Evolutionary conservation across 257 asterid species (phyloP).

Genomic region (Scutellaria galericulata): DNA sequence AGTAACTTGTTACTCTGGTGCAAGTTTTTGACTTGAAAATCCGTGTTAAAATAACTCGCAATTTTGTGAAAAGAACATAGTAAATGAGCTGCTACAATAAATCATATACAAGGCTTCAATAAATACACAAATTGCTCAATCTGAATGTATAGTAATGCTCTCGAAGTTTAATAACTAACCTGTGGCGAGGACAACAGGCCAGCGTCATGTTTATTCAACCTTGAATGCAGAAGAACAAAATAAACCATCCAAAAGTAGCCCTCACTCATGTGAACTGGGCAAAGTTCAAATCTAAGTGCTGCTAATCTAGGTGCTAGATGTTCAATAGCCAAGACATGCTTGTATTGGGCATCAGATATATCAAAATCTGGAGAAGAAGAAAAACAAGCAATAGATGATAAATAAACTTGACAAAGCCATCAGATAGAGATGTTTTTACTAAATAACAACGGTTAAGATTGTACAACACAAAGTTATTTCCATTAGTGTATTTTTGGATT

Average conservation of each 20-base stretch:
- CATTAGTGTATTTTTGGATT: background rate
- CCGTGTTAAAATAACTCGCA: slow-evolving; percentile 14
- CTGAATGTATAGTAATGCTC: background rate
- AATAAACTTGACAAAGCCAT: slow-evolving; percentile 28
- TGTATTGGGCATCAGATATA: slow-evolving; percentile 74
- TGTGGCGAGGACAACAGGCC: slow-evolving; percentile 79
- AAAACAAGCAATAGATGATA: slow-evolving; percentile 13
- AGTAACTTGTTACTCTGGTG: slow-evolving; percentile 17
- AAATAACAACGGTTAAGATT: background rate
- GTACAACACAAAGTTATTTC: background rate
- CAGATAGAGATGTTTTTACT: background rate
- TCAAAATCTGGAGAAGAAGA: slow-evolving; percentile 66
- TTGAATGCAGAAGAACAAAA: slow-evolving; percentile 88
- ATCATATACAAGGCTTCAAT: slow-evolving; percentile 21
- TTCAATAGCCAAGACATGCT: slow-evolving; percentile 83
- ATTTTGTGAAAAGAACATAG: slow-evolving; percentile 16
- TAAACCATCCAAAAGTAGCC: slow-evolving; percentile 99
- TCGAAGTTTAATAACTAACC: slow-evolving; percentile 51
- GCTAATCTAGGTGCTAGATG: slow-evolving; percentile 83
- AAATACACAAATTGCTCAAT: slow-evolving; percentile 13
- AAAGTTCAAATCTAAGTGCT: slow-evolving; percentile 93
- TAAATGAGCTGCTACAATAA: slow-evolving; percentile 13
- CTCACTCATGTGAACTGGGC: slow-evolving; percentile 89
- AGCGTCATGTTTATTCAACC: slow-evolving; percentile 77
- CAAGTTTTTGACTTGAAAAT: slow-evolving; percentile 20